A percentile compares a stretch with the other conserved stretches of the same genome.
These are phyloP conservation scores for Candida xyloterini DNA, from an alignment of 805 yeast species.

Conservation along the genomic window DNA sequence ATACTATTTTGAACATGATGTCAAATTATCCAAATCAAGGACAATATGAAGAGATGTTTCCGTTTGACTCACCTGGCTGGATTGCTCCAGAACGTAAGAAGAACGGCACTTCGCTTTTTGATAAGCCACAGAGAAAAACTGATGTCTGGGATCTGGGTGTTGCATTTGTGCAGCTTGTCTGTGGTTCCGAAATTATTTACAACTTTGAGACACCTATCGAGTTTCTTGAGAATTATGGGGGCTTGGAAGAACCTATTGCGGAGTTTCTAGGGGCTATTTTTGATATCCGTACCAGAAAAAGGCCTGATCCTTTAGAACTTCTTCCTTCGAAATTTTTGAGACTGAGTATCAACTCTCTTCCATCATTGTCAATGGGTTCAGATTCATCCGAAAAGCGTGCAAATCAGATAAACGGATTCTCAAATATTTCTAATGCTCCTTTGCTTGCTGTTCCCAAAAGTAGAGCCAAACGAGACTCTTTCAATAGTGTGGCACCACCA, in stretches of 20 bases:
- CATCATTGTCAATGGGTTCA: constrained; percentile 16
- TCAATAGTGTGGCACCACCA: constrained; percentile 20
- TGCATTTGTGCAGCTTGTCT: constrained; percentile 60
- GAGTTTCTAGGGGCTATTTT: constrained; percentile 70
- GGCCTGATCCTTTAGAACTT: constrained; percentile 82
- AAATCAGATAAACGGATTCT: constrained; percentile 11
- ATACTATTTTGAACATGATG: constrained; percentile 40
- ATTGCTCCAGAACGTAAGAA: constrained; percentile 69
- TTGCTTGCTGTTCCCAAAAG: constrained; percentile 10
- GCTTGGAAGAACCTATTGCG: constrained; percentile 51
- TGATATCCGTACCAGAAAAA: constrained; percentile 58
- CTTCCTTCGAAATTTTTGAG: constrained; percentile 81
- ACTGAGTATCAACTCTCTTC: constrained; percentile 50
- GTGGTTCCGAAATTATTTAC: constrained; percentile 54
- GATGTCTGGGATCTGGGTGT: constrained; percentile 95
- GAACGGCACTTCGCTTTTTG: constrained; percentile 24
- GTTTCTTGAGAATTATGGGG: constrained; percentile 43
- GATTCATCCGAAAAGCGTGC: constrained; percentile 1
- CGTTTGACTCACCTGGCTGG: constrained; percentile 49
- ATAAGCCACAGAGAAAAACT: constrained; percentile 68
- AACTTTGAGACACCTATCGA: constrained; percentile 60
- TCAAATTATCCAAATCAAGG: constrained; percentile 32
- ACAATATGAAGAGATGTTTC: constrained; percentile 22
- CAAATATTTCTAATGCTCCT: constrained; percentile 23
- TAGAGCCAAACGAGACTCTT: constrained; percentile 29